Evolutionary conservation across 179 eudicot species (phyloP), one percentile per base, ranked within the genome.

Genomic region (Patellifolia procumbens): DNA sequence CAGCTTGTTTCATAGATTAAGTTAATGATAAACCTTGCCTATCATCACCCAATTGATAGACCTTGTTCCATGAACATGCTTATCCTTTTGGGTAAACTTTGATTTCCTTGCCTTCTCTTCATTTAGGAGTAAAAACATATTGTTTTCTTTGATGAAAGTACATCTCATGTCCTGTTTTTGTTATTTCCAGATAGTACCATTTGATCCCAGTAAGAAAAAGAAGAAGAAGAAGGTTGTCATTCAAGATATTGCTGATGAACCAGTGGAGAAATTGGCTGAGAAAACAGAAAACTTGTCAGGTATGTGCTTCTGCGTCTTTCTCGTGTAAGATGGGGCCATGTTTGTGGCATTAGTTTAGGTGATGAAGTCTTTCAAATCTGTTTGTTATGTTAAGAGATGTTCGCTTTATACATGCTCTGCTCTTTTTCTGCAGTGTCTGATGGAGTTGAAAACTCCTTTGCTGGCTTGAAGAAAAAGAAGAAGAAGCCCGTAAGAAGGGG

Each of bases 161-260:
- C 24, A 34, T 29, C 17, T 48, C 20, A 28, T 55, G 56, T 26
- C 60, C n/a, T 56, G 26, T 13, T 35, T 20, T 2, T 22, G 2
- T 62, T 70, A 58, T 63, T 31, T 52, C 32, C 85, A 93, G 97
- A 84, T 91, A 82, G 88, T 84, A 29, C 86, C 91, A 72, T 91
- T 93, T 82, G 97, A 93, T 80, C 94, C 92, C 20, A 77, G 90
- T 45, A 93, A 93, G 49, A 91, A 92, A 86, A 91, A 93, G 86
- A 93, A 93, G 78, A 91, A 93, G 86, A 93, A 93, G 89, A 91
- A 91, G 84, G 92, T 89, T 61, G 88, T 87, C 8, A 86, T 85
- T 86, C 94, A 90, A 82, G 97, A 92, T 71, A 89, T 87, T 73
- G 84, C 76, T 74, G 93, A 92, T n/a, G 94, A 91, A 9, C 60